Percentiles rank a stretch among this genome's conserved stretches.
Conservation (phyloP, 176 grass and related monocot genomes). For the Poa annua region DNA sequence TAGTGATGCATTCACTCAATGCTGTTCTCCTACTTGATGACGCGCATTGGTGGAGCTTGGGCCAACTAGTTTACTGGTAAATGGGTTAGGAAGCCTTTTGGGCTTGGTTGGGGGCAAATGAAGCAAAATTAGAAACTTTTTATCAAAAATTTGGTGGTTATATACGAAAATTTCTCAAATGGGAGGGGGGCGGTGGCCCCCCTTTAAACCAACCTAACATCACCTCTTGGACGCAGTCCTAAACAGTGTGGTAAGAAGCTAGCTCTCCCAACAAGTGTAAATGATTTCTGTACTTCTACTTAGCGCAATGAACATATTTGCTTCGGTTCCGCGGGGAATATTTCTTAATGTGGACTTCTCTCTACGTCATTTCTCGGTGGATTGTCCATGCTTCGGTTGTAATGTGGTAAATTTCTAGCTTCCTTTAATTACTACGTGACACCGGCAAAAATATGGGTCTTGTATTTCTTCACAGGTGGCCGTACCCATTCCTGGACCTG, state of each 20-base stretch:
- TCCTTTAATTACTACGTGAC: neutral
- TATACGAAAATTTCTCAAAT: too few relatives aligned
- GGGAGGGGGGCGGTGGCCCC: too few relatives aligned
- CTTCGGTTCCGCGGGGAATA: conserved; percentile 72
- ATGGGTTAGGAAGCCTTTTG: too few relatives aligned
- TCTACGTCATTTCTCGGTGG: conserved; percentile 83
- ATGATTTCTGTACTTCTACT: neutral
- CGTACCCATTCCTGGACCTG: too few relatives aligned
- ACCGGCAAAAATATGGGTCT: neutral
- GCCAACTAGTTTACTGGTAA: too few relatives aligned
- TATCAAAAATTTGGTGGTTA: too few relatives aligned
- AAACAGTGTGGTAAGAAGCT: conserved; percentile 68
- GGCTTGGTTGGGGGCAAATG: too few relatives aligned
- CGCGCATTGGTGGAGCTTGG: too few relatives aligned
- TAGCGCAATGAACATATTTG: neutral
- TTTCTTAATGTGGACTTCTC: conserved; percentile 71
- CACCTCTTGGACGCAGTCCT: too few relatives aligned
- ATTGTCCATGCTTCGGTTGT: conserved; percentile 59
- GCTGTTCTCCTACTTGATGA: conserved; percentile 74
- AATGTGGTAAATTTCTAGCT: conserved; percentile 46
- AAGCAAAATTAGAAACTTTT: too few relatives aligned
- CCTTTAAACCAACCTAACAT: too few relatives aligned
- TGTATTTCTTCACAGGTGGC: conserved; percentile 57
- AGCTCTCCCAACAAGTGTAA: too few relatives aligned
- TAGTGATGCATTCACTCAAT: conserved; percentile 87